Base-by-base conservation (phyloP, 768 basidiomycete genomes). In the Suillus clintonianus region DNA sequence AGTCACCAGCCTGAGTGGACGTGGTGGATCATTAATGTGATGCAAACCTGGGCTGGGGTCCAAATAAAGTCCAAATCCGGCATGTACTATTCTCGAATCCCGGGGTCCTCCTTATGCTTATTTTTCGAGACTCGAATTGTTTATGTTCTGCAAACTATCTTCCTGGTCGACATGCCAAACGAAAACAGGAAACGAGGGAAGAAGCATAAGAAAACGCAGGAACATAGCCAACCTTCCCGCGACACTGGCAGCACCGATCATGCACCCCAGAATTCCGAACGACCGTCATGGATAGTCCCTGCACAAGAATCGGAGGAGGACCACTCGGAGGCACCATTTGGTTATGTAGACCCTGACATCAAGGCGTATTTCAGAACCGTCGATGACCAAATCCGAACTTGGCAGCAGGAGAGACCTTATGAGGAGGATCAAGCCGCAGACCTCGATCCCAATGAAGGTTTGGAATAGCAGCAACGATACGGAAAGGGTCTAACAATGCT, bases 341-440 rank as follows among this genome's bases (percentile, higher is more conserved):
- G 95, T 62, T 90, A 88, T 64, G 87, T 97, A 9, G 95, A 97
- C 67, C 84, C 86, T 22, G 95, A 97, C 71, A 81, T 97, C 36
- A 97, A 97, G 74, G 92, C 94, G 2, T 98, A 98, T 77, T 97
- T 97, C 70, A 80, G 90, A 51, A 93, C 88, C 1, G 94, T 97
- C 13, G 94, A 97, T 66, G 81, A 89, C 37, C 93, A 95, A 72
- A 88, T 97, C 45, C 88, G 87, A 55, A 88, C 91, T 67, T 98
- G 95, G 93, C 92, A 94, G 70, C 86, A 87, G 60, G 79, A 75
- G 15, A 41, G 11, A 57, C 56, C 39, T 13, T 41, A 41, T 37
- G 78, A 72, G 6, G 78, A 78, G n/a, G 79, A 84, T 48, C 80
- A 79, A 42, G 73, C 76, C 27, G 77, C 73, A 60, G 87, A 85